Evolutionary conservation across 192 early-diverging fungal species (phyloP), one percentile per base, ranked within the genome.

Genomic region (Rhizoclosmatium globosum): DNA sequence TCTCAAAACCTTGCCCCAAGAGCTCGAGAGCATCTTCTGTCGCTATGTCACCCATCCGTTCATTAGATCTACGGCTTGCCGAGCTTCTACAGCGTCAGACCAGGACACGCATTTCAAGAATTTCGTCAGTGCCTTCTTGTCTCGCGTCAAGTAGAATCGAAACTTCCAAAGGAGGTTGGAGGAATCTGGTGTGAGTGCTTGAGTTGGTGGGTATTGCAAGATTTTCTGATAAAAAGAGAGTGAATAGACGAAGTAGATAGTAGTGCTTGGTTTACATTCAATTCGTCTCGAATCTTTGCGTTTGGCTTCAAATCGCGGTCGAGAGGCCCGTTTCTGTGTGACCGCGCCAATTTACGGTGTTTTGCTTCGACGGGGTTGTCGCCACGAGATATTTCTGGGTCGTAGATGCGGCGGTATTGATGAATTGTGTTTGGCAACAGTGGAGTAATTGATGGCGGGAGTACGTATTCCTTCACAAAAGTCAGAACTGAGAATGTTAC

Each of bases 111-210:
- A 96, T 81, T 95, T 96, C 17, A 99, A 83, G 85, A 99, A 99
- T 83, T 99, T 99, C 62, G 98, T 99, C 64, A 99, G 85, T 1
- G 98, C 97, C 86, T 93, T 93, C 74, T 96, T 97, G 86, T 99
- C 96, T 31, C 94, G 83, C 31, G 96, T 95, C 56, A 99, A 85
- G 76, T 98, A 97, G 71, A 95, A 98, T 67, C 98, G 88, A 82
- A 97, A 99, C 79, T 98, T 98, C 98, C 98, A 99, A 38, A 99
- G 83, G n/a, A 96, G 76, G 75, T 99, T 95, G 79, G 97, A 97
- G 78, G 98, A 95, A 68, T 94, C 92, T 42, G 90, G 89, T 0
- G 91, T 92, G 15, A 99, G 85, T 42, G 83, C 82, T 67, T 97
- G 91, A 2, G 96, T 95, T 0, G 97, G 97, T 44, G 98, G 96